Evolutionary conservation across 257 asterid species (phyloP), one percentile per base, ranked within the genome.

Genomic region (Petrea volubilis): DNA sequence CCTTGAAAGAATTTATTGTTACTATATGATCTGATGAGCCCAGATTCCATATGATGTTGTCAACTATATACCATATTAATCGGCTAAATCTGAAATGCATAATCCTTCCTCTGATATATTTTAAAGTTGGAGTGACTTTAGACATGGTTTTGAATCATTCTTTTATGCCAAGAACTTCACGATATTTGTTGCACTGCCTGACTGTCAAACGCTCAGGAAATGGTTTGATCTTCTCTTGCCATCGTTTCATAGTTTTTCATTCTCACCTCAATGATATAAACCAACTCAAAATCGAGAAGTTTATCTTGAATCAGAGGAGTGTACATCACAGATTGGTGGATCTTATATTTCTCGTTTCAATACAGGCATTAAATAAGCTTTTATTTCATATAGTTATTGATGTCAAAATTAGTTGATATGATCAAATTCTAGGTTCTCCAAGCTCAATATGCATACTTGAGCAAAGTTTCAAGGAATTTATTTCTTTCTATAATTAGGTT

Each of bases 401-500:
- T 55, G 51, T 40, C 17, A 63, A n/a, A n/a, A n/a, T 73, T 31
- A 21, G 61, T 53, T 38, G 36, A 27, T n/a, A 64, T 3, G 70
- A 36, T 27, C 23, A 28, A 49, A 44, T 68, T 55, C 33, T 50
- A 12, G 38, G n/a, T n/a, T n/a, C n/a, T n/a, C n/a, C n/a, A n/a
- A n/a, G n/a, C 44, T 58, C 53, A 28, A 2, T 20, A 28, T 57
- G 49, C 44, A 25, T 73, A 20, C 51, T 40, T 41, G 23, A 50
- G 18, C 25, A 61, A 52, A 70, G 62, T 15, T 58, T 7, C 25
- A 23, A 23, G 17, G 64, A 59, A 68, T 55, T 33, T 40, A 14
- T 8, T 24, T 36, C 63, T 27, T 51, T 55, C 77, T 47, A 5
- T 70, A 46, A 53, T 33, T 72, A 93, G 98, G 83, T 93, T 72